Evolutionary conservation across 192 early-diverging fungal genomes (phyloP), one percentile per base, ranked within the genome.

Genomic region (Cladochytrium replicatum): DNA sequence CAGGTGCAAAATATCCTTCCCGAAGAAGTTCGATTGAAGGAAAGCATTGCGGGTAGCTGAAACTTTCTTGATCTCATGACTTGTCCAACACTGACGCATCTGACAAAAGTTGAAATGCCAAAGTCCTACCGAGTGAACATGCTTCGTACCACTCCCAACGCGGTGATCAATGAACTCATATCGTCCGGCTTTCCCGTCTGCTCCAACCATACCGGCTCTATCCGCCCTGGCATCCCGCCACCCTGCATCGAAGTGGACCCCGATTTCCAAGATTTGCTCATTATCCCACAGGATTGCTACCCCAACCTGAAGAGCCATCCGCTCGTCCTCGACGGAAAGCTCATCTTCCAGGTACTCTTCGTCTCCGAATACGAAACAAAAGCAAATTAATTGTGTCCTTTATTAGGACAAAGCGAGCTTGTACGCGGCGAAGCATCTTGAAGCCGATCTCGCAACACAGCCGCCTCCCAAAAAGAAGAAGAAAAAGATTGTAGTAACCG

Each of bases 71-170:
- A 3, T 19, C 29, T 29, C 19, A 32, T 6, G 17, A 48, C 26
- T 41, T 48, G 22, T 43, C 43, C 43, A 50, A 1, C 43, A 2
- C 1, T 13, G 6, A 11, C 26, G 29, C 11, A 13, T 29, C 22
- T 47, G 1, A 23, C 6, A 11, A 1, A 42, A 72, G 68, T 62
- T 22, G 74, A 76, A 29, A 78, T 91, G 44, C 85, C 86, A 28
- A 78, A 93, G 42, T 86, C 87, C 59, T 74, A 86, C 22, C 78
- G 92, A 1, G 80, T 95, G 2, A 97, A 95, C 57, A 51, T 69
- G 34, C 64, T 88, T 23, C 80, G 75, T 47, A 74, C 74, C 15
- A 80, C 76, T 0, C 68, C 82, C 25, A 71, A 85, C 3, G 57
- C 75, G 15, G 74, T 85, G 2, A 64, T 85, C 7, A 61, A 77